phyloP scores from a whole-genome alignment of 495 filamentous ascomycete genomes.

The Daldinia decipiens region DNA sequence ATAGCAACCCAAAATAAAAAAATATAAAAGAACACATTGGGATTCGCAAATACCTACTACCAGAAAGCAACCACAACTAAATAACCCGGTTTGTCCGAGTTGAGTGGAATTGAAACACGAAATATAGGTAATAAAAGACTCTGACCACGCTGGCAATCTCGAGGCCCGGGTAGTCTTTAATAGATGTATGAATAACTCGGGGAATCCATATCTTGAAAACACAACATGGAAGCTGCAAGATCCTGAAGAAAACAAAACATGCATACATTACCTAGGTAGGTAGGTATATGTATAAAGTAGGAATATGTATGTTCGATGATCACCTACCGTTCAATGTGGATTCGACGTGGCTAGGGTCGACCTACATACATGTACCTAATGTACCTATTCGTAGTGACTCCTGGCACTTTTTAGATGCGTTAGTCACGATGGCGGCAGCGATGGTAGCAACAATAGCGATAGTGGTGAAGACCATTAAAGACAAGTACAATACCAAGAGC shows the following conservation, averaged over 20 bases:
- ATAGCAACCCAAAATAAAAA: conserved; percentile 19
- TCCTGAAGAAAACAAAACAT: conserved; percentile 23
- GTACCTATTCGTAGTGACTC: background rate
- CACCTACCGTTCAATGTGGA: conserved; percentile 18
- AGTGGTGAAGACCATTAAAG: background rate
- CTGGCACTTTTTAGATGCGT: conserved; percentile 3
- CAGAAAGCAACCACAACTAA: conserved; percentile 7
- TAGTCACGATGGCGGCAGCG: conserved; percentile 6
- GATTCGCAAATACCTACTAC: conserved; percentile 29
- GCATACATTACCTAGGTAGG: background rate
- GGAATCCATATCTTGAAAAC: conserved; percentile 19
- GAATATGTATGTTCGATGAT: conserved; percentile 22
- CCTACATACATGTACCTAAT: too few relatives aligned
- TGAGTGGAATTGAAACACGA: background rate
- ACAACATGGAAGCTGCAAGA: conserved; percentile 31
- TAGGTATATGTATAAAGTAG: conserved; percentile 9
- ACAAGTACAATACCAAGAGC: too few relatives aligned
- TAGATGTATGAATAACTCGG: conserved; percentile 16
- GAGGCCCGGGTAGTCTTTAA: conserved; percentile 12
- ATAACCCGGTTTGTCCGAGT: background rate
- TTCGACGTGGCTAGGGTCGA: conserved; percentile 14
- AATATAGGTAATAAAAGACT: conserved; percentile 5
- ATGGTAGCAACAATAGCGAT: conserved; percentile 1
- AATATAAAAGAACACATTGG: conserved; percentile 26
- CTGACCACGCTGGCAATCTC: conserved; percentile 15